These are phyloP conservation scores for Lactuca sativa DNA, from an alignment of 129 eudicot species.

Conservation along the genomic window DNA sequence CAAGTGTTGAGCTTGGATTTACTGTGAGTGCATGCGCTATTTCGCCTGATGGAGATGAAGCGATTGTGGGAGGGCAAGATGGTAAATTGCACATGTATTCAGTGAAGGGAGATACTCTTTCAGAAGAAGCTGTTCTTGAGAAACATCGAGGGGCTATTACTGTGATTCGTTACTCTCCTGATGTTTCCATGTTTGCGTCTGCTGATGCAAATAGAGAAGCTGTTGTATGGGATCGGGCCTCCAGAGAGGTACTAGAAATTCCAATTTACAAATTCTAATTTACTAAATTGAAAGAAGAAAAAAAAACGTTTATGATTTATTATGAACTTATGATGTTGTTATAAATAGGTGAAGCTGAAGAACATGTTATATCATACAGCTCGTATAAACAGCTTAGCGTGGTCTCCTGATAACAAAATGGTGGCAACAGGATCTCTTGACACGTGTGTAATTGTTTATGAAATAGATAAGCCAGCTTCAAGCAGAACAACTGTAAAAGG, in stretches of 20 bases:
- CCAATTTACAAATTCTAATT: too few species aligned
- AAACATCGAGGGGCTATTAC: slow-evolving; percentile 92
- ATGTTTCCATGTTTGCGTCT: slow-evolving; percentile 92
- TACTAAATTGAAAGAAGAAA: too few species aligned
- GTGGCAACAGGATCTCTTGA: slow-evolving; percentile 98
- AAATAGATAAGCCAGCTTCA: slow-evolving; percentile 75
- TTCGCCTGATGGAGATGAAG: slow-evolving; percentile 87
- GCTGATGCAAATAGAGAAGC: slow-evolving; percentile 96
- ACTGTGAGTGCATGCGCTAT: slow-evolving; percentile 74
- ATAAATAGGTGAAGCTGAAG: slow-evolving; percentile 80
- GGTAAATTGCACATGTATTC: slow-evolving; percentile 89
- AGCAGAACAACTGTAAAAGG: slow-evolving; percentile 78
- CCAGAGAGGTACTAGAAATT: slow-evolving; percentile 63
- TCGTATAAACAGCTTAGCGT: slow-evolving; percentile 84
- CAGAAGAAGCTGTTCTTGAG: slow-evolving; percentile 82
- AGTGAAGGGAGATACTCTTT: slow-evolving; percentile 62
- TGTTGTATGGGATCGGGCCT: slow-evolving; percentile 84
- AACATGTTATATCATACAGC: slow-evolving; percentile 91
- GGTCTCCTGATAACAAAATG: slow-evolving; percentile 90
- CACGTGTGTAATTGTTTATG: slow-evolving; percentile 85
- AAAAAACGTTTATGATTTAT: not conserved
- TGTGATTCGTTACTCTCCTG: slow-evolving; percentile 89
- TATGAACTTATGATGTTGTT: not conserved
- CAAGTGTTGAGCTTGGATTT: slow-evolving; percentile 69
- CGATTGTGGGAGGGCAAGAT: slow-evolving; percentile 88